These are phyloP conservation scores for Malbranchea cinnamomea DNA, from an alignment of 2,329 filamentous ascomycete genomes.

Conservation along the genomic window DNA sequence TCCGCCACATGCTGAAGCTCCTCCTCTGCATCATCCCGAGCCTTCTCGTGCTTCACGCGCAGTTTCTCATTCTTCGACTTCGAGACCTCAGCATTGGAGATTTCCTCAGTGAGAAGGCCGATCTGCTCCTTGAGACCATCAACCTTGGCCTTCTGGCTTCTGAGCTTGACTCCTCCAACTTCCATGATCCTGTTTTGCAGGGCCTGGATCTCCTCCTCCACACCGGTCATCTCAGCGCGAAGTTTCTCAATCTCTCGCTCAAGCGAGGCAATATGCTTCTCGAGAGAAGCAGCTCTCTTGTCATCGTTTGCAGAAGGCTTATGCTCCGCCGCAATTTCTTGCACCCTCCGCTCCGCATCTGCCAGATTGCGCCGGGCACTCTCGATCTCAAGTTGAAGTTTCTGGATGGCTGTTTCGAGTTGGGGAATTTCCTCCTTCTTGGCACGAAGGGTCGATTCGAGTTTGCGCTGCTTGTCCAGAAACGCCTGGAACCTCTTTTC, in stretches of 20 bases:
- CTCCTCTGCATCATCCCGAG: slow-evolving; percentile 59
- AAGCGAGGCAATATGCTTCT: slow-evolving; percentile 62
- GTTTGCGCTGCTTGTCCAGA: slow-evolving; percentile 66
- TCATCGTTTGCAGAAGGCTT: slow-evolving; percentile 71
- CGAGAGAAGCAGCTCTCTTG: slow-evolving; percentile 52
- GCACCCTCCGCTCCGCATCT: slow-evolving; percentile 70
- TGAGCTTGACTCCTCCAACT: slow-evolving; percentile 82
- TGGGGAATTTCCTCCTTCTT: slow-evolving; percentile 66
- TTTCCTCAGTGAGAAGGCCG: slow-evolving; percentile 60
- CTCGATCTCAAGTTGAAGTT: slow-evolving; percentile 74
- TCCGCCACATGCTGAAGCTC: slow-evolving; percentile 58
- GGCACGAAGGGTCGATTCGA: slow-evolving; percentile 58
- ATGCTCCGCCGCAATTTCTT: slow-evolving; percentile 69
- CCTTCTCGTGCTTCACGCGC: slow-evolving; percentile 71
- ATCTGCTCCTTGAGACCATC: slow-evolving; percentile 81
- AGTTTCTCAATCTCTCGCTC: slow-evolving; percentile 68
- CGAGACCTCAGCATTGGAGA: slow-evolving; percentile 72
- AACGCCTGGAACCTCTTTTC: slow-evolving; percentile 74
- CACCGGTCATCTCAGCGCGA: slow-evolving; percentile 67
- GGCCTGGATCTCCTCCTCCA: slow-evolving; percentile 83
- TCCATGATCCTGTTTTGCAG: slow-evolving; percentile 98
- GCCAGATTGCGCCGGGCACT: slow-evolving; percentile 71
- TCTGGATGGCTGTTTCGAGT: slow-evolving; percentile 81
- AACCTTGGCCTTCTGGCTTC: slow-evolving; percentile 79
- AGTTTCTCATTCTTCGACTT: slow-evolving; percentile 92